Base-by-base conservation (phyloP, 2,329 filamentous ascomycete genomes). In the Aurifilum marmelostoma region DNA sequence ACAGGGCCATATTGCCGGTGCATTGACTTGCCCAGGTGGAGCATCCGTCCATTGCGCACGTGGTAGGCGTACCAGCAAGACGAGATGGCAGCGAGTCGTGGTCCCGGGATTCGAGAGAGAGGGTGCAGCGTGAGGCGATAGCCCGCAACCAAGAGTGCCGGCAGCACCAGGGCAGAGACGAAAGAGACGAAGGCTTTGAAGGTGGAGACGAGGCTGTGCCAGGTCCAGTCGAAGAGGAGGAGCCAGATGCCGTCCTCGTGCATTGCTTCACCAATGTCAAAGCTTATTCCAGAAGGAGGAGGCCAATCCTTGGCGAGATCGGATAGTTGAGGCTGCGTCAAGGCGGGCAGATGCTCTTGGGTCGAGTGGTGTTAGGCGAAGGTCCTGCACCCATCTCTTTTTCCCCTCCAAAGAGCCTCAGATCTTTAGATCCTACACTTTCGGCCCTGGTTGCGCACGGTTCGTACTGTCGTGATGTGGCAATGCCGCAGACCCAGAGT, bases 51-150 rank as follows among this genome's bases (percentile, higher is more conserved):
- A 47, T 81, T 78, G 11, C 82, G 78, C 2, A 80, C 80, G 3
- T 85, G 80, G 14, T 78, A 77, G 0, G 82, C 84, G 52, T 84
- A 80, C 84, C 84, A 87, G 37, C 80, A 66, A 66, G 78, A 83
- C 11, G 84, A 84, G 1, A 85, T 12, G 3, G 82, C 83, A 0
- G 84, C 85, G 0, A 82, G 63, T 29, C 73, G 79, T 0, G 85
- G 85, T 0, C 85, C 85, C 0, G 85, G 85, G 0, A 86, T 67
- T 2, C 74, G 63, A 1, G 84, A 75, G 0, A 87, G 75, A 0
- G 83, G 81, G 59, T 86, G 84, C 2, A 85, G 69, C 43, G 74
- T 74, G 0, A 84, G 71, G 3, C 84, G 77, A 68, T 85, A 84
- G 43, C 29, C 8, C 2, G 47, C 62, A 4, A 65, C 64, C 12